These are phyloP conservation scores for Orobanche coerulescens DNA, from an alignment of 257 asterid genomes.

Conservation along the genomic window DNA sequence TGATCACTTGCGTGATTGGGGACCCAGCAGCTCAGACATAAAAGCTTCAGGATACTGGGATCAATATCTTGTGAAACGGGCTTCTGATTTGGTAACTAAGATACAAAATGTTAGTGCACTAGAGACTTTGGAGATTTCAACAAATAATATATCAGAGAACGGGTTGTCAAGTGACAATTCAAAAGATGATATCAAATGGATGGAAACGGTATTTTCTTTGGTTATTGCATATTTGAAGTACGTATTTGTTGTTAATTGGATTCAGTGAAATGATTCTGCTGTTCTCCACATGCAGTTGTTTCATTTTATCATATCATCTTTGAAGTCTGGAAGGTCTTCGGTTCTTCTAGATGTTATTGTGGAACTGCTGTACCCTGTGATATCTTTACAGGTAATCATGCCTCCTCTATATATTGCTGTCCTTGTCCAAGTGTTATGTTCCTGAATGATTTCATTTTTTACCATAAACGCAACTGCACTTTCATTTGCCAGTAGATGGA, in stretches of 20 bases:
- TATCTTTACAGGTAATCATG: constrained; percentile 71
- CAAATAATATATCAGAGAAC: constrained; percentile 34
- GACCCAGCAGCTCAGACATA: constrained; percentile 22
- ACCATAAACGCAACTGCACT: constrained; percentile 4
- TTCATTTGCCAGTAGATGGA: constrained; percentile 13
- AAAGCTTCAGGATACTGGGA: constrained; percentile 51
- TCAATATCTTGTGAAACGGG: constrained; percentile 49
- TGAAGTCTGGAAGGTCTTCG: constrained; percentile 96
- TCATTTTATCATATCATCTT: constrained; percentile 82
- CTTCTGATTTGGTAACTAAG: constrained; percentile 61
- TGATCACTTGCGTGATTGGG: constrained; percentile 34
- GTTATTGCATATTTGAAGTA: constrained; percentile 12
- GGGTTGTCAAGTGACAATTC: constrained; percentile 50
- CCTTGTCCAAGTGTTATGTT: constrained; percentile 10
- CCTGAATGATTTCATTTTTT: constrained; percentile 6
- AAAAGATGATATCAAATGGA: constrained; percentile 87
- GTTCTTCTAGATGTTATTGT: constrained; percentile 83
- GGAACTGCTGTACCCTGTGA: constrained; percentile 80
- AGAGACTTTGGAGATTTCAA: constrained; percentile 41
- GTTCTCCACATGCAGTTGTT: constrained; percentile 54
- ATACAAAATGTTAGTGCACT: constrained; percentile 60
- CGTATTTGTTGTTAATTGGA: constrained; percentile 11
- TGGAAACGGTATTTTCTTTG: constrained; percentile 82
- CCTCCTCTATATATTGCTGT: constrained; percentile 6
- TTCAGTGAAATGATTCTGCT: constrained; percentile 18